Evolutionary conservation across 345 rosid species (phyloP).

Genomic region (Gossypium anomalum): DNA sequence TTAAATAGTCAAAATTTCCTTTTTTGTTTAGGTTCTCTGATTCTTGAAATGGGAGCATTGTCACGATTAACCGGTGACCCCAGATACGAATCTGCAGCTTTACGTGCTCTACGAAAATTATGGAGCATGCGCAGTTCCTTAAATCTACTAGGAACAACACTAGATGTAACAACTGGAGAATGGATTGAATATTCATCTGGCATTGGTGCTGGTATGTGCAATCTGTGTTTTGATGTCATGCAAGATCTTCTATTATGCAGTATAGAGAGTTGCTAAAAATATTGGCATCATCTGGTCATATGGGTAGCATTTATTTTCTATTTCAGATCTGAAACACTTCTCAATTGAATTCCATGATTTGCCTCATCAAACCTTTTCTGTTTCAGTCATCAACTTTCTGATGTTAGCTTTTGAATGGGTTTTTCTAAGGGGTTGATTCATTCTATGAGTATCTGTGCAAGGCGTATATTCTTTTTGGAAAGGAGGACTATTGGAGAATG

Average conservation of each 20-base stretch:
- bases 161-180: constrained; percentile 73
- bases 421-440: constrained; percentile 84
- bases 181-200: constrained; percentile 94
- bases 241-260: constrained; percentile 1
- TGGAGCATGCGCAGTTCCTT: constrained; percentile 97
- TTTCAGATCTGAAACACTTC: constrained; percentile 2
- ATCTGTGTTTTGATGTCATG: constrained; percentile 11
- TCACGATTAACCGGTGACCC: constrained; percentile 90
- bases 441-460: constrained; percentile 91
- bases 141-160: constrained; percentile 80
- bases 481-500: constrained; percentile 96
- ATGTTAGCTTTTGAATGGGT: constrained; percentile 21
- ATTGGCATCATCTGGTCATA: background rate
- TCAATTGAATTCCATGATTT: constrained; percentile 10
- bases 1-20: constrained; percentile 16
- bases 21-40: constrained; percentile 63
- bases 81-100: constrained; percentile 75
- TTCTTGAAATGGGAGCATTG: constrained; percentile 96
- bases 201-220: constrained; percentile 83
- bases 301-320: background rate
- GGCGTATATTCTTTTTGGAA: constrained; percentile 91
- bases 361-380: constrained; percentile 7
- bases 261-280: constrained; percentile 5
- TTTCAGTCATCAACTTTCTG: constrained; percentile 24
- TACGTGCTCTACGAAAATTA: constrained; percentile 81